phyloP scores from a whole-genome alignment of 805 yeast species.

The Lipomyces starkeyi region DNA sequence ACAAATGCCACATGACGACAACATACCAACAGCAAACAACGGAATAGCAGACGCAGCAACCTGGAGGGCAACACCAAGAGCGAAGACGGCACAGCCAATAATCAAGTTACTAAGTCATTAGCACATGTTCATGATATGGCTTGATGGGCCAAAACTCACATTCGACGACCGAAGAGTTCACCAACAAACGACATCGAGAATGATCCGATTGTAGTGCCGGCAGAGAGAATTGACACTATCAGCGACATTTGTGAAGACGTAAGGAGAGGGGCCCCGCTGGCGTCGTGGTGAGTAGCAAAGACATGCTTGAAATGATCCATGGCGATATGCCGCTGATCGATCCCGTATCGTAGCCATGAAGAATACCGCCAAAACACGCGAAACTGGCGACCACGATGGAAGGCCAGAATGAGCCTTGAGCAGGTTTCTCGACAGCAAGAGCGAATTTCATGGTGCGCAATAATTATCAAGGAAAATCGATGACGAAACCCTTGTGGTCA shows the following conservation, averaged over 20 bases:
- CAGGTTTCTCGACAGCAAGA: constrained; percentile 1
- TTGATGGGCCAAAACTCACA: constrained; percentile 29
- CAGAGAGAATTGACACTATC: constrained; percentile 75
- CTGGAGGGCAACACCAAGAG: constrained; percentile 74
- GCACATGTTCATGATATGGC: background rate
- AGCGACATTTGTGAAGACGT: constrained; percentile 51
- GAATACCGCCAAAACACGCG: constrained; percentile 88
- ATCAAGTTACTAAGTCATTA: constrained; percentile 40
- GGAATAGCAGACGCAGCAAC: constrained; percentile 57
- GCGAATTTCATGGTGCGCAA: background rate
- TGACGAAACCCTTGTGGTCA: too few species aligned
- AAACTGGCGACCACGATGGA: constrained; percentile 75
- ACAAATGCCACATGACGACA: background rate
- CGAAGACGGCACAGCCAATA: constrained; percentile 63
- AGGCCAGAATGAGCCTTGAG: constrained; percentile 9
- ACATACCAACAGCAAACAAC: constrained; percentile 65
- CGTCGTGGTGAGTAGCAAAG: background rate
- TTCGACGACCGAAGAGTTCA: constrained; percentile 74
- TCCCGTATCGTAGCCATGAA: constrained; percentile 90
- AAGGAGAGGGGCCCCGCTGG: constrained; percentile 6
- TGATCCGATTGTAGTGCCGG: constrained; percentile 87
- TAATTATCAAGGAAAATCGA: too few species aligned
- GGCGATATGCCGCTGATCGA: constrained; percentile 76
- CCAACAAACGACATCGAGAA: constrained; percentile 65
- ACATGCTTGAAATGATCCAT: constrained; percentile 51